Evolutionary conservation across 2,329 filamentous ascomycete genomes (phyloP).

Genomic region (Verticillium nonalfalfae): DNA sequence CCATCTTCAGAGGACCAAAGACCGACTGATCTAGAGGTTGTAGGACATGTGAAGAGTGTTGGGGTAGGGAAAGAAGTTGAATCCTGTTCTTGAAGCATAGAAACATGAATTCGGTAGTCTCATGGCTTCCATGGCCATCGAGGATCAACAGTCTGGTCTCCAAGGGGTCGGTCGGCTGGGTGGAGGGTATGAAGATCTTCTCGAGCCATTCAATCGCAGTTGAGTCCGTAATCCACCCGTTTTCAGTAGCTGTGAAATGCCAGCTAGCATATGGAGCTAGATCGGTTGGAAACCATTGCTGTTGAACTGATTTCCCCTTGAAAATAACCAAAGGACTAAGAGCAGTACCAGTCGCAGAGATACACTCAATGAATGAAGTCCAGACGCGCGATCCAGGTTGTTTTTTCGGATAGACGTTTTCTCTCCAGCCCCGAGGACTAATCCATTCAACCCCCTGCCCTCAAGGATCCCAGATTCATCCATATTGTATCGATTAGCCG

Average conservation of each 20-base stretch:
- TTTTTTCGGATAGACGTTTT: not conserved
- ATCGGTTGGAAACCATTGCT: conserved; percentile 2
- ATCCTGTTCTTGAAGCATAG: no score
- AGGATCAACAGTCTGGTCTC: not conserved
- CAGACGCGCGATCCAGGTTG: not conserved
- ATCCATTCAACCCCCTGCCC: not conserved
- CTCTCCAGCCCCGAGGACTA: not conserved
- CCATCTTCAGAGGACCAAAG: conserved; percentile 1
- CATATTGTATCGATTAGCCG: not conserved
- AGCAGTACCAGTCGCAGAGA: not conserved
- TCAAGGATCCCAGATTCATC: not conserved
- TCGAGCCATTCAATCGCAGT: not conserved
- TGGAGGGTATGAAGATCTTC: conserved; percentile 1
- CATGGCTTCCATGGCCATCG: conserved; percentile 1
- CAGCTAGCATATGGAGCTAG: not conserved
- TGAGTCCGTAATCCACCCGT: not conserved
- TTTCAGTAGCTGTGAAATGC: conserved; percentile 2
- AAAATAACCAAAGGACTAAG: conserved; percentile 1
- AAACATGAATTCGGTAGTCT: not conserved
- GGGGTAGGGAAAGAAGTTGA: no score
- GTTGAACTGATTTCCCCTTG: conserved; percentile 1
- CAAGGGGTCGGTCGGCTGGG: not conserved
- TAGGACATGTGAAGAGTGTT: not conserved
- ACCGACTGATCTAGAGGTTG: not conserved
- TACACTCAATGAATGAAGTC: not conserved